phyloP scores from a whole-genome alignment of 257 asterid genomes.

The Schizonepeta tenuifolia region DNA sequence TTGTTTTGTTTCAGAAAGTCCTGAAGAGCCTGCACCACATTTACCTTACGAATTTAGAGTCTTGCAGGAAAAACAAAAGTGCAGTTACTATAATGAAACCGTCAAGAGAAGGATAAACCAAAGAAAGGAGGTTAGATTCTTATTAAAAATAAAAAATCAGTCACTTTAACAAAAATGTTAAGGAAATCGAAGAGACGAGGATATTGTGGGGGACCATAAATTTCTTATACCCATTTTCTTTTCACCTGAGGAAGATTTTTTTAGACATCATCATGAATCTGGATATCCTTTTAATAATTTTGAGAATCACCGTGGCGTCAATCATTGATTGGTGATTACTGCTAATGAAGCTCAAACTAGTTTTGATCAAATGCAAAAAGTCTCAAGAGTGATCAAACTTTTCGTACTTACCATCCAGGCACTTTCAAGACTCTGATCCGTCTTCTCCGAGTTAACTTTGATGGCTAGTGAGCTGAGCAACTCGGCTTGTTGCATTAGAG shows the following conservation, averaged over 20 bases:
- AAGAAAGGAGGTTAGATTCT: not conserved
- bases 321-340: conserved; percentile 6
- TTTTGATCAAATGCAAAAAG: not conserved
- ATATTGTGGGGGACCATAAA: conserved; percentile 20
- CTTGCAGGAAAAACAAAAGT: conserved; percentile 24
- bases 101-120: conserved; percentile 18
- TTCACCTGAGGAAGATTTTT: conserved; percentile 12
- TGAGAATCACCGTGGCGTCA: not conserved
- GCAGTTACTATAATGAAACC: conserved; percentile 22
- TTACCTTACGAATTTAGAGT: conserved; percentile 27
- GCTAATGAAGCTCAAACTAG: not conserved
- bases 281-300: not conserved
- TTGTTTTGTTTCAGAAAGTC: conserved; percentile 74
- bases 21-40: conserved; percentile 67
- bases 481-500: conserved; percentile 94
- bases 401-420: conserved; percentile 78
- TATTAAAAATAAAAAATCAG: conserved; percentile 9
- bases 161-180: conserved; percentile 11
- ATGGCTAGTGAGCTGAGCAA: conserved; percentile 88
- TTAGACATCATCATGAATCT: not conserved
- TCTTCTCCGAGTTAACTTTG: conserved; percentile 78
- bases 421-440: conserved; percentile 78
- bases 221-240: not conserved
- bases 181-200: not conserved
- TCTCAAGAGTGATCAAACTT: conserved; percentile 18